Evolutionary conservation across 2,329 filamentous ascomycete genomes (phyloP), one percentile per base, ranked within the genome.

Genomic region (Xylariaceae sp.): DNA sequence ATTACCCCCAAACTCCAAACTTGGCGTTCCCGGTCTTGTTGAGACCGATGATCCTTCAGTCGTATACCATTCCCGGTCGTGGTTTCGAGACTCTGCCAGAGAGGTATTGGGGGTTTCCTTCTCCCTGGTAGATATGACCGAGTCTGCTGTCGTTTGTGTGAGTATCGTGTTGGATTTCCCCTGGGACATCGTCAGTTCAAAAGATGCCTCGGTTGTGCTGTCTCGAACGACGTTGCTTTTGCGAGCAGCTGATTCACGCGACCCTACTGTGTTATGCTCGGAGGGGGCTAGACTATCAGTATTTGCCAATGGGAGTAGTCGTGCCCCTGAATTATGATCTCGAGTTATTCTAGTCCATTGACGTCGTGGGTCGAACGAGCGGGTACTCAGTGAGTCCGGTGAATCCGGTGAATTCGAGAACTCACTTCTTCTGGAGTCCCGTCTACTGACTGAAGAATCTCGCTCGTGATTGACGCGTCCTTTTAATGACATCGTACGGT

Each of bases 11-110:
- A 51, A 65, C n/a, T 65, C 57, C 4, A 70, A 51, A 30, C 67
- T 68, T 3, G 68, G 67, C 3, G 68, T 67, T 26, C 61, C 63
- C 12, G 67, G 66, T 52, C 55, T 52, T 54, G 55, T 62, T n/a
- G 60, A 56, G 8, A 54, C 53, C 34, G 60, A 60, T n/a, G 54
- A 51, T 53, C 56, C 47, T 50, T 45, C 43, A 26, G 58, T 53
- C 19, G 26, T 11, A 31, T 47, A 43, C 51, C 54, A 51, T 29
- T 53, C 55, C 35, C 41, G 41, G n/a, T 43, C 30, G 8, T 48
- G 7, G 39, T 56, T 55, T 44, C 50, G 53, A 12, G 41, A 44
- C n/a, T 53, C 54, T 7, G 52, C 50, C 29, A 53, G 51, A 31
- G 53, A 51, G n/a, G 41, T 55, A 35, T 53, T 41, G 30, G 51